phyloP scores from a whole-genome alignment of 805 yeast genomes.

The Danielia oregonensis region DNA sequence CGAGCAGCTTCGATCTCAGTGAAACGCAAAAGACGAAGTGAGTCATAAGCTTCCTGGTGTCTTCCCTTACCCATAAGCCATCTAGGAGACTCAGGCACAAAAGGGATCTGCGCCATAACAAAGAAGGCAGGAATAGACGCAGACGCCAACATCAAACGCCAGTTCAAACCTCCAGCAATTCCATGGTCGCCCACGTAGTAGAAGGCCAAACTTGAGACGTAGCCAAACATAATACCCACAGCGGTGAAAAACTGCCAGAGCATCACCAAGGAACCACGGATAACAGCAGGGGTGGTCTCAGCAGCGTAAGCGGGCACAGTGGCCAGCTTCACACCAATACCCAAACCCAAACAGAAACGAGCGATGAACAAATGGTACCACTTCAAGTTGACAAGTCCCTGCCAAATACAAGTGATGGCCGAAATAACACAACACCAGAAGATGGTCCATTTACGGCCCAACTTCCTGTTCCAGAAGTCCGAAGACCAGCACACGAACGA shows the following conservation, averaged over 20 bases:
- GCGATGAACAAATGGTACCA: slow-evolving; percentile 62
- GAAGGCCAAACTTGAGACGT: slow-evolving; percentile 56
- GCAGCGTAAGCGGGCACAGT: slow-evolving; percentile 58
- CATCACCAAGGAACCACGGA: slow-evolving; percentile 67
- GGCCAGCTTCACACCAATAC: slow-evolving; percentile 64
- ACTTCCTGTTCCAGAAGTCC: slow-evolving; percentile 44
- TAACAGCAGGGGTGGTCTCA: slow-evolving; percentile 35
- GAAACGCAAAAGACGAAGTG: slow-evolving; percentile 45
- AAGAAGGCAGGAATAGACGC: slow-evolving; percentile 56
- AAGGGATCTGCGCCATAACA: slow-evolving; percentile 46
- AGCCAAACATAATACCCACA: slow-evolving; percentile 67
- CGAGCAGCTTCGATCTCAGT: slow-evolving; percentile 57
- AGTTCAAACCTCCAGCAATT: slow-evolving; percentile 46
- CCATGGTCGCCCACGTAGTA: slow-evolving; percentile 48
- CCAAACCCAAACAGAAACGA: slow-evolving; percentile 57
- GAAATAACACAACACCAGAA: slow-evolving; percentile 59
- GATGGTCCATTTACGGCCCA: slow-evolving; percentile 61
- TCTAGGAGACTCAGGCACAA: slow-evolving; percentile 68
- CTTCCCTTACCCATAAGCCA: slow-evolving; percentile 58
- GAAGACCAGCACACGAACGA: slow-evolving; percentile 62
- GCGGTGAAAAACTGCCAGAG: slow-evolving; percentile 77
- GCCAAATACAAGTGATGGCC: slow-evolving; percentile 63
- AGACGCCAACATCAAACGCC: slow-evolving; percentile 65
- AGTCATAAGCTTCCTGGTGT: slow-evolving; percentile 46
- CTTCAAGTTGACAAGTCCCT: slow-evolving; percentile 51